These are phyloP conservation scores for Rachicladosporium sp. DNA, from an alignment of 2,329 filamentous ascomycete genomes.

Conservation along the genomic window DNA sequence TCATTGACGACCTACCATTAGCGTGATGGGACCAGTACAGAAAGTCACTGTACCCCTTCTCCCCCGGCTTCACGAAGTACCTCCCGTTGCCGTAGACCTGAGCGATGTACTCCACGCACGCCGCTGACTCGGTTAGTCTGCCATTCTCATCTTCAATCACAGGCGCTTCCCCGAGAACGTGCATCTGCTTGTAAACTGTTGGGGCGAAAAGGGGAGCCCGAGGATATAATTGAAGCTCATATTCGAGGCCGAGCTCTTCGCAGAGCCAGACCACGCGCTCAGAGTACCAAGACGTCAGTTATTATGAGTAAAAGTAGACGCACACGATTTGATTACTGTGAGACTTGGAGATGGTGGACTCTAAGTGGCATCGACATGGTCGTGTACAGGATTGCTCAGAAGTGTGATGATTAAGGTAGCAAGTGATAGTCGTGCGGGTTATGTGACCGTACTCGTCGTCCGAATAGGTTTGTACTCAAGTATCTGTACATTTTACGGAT, in stretches of 20 bases:
- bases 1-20: no score
- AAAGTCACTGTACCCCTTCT: conserved; percentile 47
- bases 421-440: no score
- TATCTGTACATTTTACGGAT: no score
- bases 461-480: no score
- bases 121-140: conserved; percentile 47
- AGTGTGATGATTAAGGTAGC: no score
- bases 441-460: no score
- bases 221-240: conserved; percentile 35
- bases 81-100: conserved; percentile 39
- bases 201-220: conserved; percentile 29
- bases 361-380: no score
- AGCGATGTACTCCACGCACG: conserved; percentile 51
- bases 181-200: conserved; percentile 15
- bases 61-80: conserved; percentile 33
- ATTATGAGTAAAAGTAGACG: conserved; percentile 9
- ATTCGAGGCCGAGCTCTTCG: conserved; percentile 47
- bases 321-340: no score
- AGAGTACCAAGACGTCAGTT: conserved; percentile 38
- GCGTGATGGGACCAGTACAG: conserved; percentile 45
- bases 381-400: no score
- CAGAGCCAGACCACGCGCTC: conserved; percentile 52
- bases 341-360: no score
- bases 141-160: conserved; percentile 46
- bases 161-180: conserved; percentile 43